Evolutionary conservation across 1,139 yeast genomes (phyloP), one percentile per base, ranked within the genome.

Genomic region (Kurtzmaniella quercitrusa): DNA sequence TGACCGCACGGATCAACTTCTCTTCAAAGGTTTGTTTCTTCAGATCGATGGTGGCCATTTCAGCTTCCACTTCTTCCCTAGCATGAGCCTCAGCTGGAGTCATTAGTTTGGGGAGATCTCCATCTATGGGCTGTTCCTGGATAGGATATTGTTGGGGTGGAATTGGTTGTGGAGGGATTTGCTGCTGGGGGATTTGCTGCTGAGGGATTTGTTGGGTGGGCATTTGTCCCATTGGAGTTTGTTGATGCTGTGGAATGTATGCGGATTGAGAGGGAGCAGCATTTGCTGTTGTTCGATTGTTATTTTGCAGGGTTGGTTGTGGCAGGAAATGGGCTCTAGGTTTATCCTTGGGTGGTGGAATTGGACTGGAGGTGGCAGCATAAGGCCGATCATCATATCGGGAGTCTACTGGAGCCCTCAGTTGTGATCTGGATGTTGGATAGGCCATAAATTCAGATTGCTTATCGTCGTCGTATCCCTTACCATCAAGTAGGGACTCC

Each of bases 1-100:
- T 69, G 8, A 70, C 73, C 27, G 51, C 51, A 40, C 55, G 59
- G 12, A 70, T 63, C 43, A 70, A 55, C n/a, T 55, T 59, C 39
- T 53, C 53, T 47, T 68, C 73, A 46, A 67, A 49, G 9, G 51
- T 52, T 44, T 59, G 57, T 42, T 58, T 60, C 34, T 55, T 53
- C 10, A 73, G 63, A 3, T 51, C 45, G 33, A 61, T 43, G 39
- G 63, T 60, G 36, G 48, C 54, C 10, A 47, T 10, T 27, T 53
- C 57, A 15, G 43, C 40, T 4, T 39, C 40, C 3, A 41, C 17
- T 27, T 37, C 31, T 33, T n/a, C 12, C 14, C 12, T 31, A 27
- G n/a, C 16, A 3, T 15, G 18, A 21, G 18, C 29, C 27, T 34
- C 25, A 11, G 29, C 17, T 27, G 43, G 43, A 16, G 41, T 38